phyloP scores from a whole-genome alignment of 2,329 filamentous ascomycete species.

The Tolypocladium inflatum region DNA sequence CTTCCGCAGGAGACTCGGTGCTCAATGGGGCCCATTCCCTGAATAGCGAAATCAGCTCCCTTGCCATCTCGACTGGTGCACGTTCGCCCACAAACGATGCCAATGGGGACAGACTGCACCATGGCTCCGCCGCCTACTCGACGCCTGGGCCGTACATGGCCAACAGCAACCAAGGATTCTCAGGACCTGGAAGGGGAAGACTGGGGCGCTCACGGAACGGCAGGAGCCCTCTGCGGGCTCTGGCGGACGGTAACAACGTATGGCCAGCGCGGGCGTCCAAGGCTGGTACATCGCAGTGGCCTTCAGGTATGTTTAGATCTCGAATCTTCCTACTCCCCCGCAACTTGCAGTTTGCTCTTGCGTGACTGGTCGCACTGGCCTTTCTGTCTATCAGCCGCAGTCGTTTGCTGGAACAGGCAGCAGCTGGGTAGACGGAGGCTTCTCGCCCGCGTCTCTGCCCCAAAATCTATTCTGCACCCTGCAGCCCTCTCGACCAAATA shows the following conservation, averaged over 20 bases:
- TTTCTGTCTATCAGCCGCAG: not conserved
- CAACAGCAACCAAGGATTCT: slow-evolving; percentile 48
- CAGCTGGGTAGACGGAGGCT: not conserved
- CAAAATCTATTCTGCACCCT: not conserved
- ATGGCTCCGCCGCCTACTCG: slow-evolving; percentile 15
- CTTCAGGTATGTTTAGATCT: slow-evolving; percentile 31
- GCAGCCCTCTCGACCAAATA: not conserved
- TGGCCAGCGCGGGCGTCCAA: slow-evolving; percentile 43
- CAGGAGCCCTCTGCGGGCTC: slow-evolving; percentile 51
- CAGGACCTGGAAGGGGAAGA: slow-evolving; percentile 75
- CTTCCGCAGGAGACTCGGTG: slow-evolving; percentile 66
- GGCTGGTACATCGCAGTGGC: slow-evolving; percentile 32
- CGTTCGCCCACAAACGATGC: slow-evolving; percentile 19
- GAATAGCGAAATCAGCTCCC: slow-evolving; percentile 30
- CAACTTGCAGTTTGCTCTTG: not conserved
- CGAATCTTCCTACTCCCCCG: not conserved
- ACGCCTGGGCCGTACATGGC: slow-evolving; percentile 42
- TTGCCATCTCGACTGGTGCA: slow-evolving; percentile 13
- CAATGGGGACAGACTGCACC: slow-evolving; percentile 13
- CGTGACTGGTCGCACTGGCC: not conserved
- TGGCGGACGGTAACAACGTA: slow-evolving; percentile 47
- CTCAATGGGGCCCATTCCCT: slow-evolving; percentile 30
- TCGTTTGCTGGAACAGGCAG: not conserved
- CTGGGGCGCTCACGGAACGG: slow-evolving; percentile 59
- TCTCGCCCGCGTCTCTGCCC: not conserved